These are phyloP conservation scores for Thielaviopsis populi DNA, from an alignment of 2,329 filamentous ascomycete species.

Conservation along the genomic window DNA sequence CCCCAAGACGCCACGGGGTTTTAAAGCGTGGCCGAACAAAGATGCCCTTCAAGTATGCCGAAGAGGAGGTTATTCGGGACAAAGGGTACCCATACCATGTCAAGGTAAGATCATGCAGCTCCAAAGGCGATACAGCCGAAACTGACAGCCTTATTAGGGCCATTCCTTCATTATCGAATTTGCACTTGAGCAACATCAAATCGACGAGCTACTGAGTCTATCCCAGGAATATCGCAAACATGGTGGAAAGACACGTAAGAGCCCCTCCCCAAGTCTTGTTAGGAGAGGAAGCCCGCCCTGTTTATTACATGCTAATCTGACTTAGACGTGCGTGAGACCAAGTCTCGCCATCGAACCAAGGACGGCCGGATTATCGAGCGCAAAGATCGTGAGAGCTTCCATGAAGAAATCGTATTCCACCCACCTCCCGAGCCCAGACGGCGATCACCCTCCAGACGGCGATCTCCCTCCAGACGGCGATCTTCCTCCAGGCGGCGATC, in stretches of 20 bases:
- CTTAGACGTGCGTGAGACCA: not conserved
- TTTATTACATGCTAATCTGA: not conserved
- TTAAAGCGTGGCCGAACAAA: slow-evolving; percentile 80
- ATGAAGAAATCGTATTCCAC: slow-evolving; percentile 14
- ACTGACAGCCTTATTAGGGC: slow-evolving; percentile 39
- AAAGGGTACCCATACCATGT: slow-evolving; percentile 75
- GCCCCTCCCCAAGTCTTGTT: not conserved
- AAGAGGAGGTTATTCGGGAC: slow-evolving; percentile 66
- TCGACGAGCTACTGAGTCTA: slow-evolving; percentile 72
- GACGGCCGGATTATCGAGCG: slow-evolving; percentile 14
- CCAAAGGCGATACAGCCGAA: not conserved
- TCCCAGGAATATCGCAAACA: slow-evolving; percentile 60
- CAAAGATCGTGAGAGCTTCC: slow-evolving; percentile 13
- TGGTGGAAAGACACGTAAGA: slow-evolving; percentile 13
- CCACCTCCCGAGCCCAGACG: not conserved
- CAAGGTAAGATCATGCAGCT: slow-evolving; percentile 43
- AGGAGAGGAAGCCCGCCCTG: not conserved
- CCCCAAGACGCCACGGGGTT: slow-evolving; percentile 44
- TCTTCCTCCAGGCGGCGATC: not conserved
- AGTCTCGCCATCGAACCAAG: slow-evolving; percentile 9
- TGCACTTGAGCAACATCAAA: slow-evolving; percentile 77
- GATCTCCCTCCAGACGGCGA: not conserved
- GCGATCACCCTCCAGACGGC: slow-evolving; percentile 1
- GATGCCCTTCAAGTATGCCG: slow-evolving; percentile 67
- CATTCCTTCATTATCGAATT: slow-evolving; percentile 68